Evolutionary conservation across 345 rosid species (phyloP).

Genomic region (Eucalyptus guilfoylei): DNA sequence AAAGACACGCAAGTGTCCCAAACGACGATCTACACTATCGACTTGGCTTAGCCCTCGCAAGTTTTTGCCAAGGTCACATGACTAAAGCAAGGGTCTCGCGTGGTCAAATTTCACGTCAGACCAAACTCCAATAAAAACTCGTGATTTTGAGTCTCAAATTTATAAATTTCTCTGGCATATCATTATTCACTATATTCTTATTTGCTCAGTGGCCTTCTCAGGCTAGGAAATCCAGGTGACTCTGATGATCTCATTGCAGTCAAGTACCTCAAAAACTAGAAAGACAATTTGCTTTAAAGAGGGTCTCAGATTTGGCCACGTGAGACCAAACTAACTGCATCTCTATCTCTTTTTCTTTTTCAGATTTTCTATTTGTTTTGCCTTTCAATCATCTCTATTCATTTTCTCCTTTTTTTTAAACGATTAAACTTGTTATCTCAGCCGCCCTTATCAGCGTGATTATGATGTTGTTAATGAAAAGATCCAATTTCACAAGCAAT

Average conservation of each 20-base stretch:
- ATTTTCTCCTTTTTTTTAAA: too few species aligned
- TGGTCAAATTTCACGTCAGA: neutral
- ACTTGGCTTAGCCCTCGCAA: too few species aligned
- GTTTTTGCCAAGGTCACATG: too few species aligned
- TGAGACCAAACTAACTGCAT: neutral
- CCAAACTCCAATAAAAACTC: too few species aligned
- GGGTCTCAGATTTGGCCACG: neutral
- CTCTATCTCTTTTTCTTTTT: neutral
- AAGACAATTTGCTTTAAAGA: neutral
- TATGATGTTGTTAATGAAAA: neutral
- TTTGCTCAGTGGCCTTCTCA: neutral
- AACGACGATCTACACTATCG: too few species aligned
- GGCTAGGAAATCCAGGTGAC: neutral
- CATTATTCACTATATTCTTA: neutral
- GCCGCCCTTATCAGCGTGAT: neutral
- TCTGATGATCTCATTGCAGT: neutral
- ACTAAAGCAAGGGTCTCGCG: neutral
- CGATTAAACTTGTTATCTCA: neutral
- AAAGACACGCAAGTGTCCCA: too few species aligned
- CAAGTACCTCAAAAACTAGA: neutral
- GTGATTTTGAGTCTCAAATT: neutral
- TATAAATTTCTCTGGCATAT: too few species aligned
- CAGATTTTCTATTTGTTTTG: neutral
- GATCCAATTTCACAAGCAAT: neutral
- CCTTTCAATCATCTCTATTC: neutral